phyloP scores from a whole-genome alignment of 441 rosid species.

The Gossypium trilobum region DNA sequence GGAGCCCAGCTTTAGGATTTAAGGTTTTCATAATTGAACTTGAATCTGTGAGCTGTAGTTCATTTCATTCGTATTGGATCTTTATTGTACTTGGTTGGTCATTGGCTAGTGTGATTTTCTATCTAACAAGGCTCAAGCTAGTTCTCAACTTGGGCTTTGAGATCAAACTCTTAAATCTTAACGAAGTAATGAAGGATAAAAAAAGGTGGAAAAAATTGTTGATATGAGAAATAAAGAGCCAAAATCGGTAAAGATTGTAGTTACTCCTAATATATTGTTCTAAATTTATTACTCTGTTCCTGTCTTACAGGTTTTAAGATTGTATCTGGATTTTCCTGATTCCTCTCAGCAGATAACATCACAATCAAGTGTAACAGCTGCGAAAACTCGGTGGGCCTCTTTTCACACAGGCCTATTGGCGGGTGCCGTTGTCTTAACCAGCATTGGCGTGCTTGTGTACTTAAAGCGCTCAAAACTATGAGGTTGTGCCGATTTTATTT shows the following conservation, averaged over 20 bases:
- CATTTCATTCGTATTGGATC: not conserved
- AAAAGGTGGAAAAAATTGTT: not conserved
- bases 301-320: slow-evolving; percentile 47
- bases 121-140: not conserved
- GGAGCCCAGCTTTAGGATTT: not conserved
- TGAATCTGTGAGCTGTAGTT: not conserved
- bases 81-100: slow-evolving; percentile 2
- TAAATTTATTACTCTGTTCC: not conserved
- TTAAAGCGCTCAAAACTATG: slow-evolving; percentile 49
- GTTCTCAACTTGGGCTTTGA: not conserved
- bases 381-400: slow-evolving; percentile 27
- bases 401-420: slow-evolving; percentile 40
- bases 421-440: slow-evolving; percentile 53
- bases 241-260: not conserved
- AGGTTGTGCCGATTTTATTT: slow-evolving; percentile 1
- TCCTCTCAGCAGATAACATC: slow-evolving; percentile 26
- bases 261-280: not conserved
- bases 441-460: slow-evolving; percentile 52
- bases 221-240: not conserved
- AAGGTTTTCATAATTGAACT: too few relatives aligned
- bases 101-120: not conserved
- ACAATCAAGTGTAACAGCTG: slow-evolving; percentile 17
- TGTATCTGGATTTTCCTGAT: slow-evolving; percentile 59
- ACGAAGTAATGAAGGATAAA: not conserved
- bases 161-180: not conserved